Conservation (phyloP, 2,329 filamentous ascomycete genomes). For the Myriosclerotinia scirpicola region DNA sequence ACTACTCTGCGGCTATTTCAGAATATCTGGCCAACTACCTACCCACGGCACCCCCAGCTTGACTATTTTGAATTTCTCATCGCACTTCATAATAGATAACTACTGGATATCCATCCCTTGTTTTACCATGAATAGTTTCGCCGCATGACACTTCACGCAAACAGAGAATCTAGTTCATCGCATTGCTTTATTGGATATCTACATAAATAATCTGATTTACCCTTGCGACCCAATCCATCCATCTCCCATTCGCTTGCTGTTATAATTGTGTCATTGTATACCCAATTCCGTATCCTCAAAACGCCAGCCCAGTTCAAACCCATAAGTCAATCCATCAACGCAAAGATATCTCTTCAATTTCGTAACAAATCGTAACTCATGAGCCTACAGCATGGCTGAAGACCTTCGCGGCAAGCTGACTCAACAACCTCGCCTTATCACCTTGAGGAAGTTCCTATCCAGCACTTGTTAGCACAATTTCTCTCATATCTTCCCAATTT, state of each 20-base stretch:
- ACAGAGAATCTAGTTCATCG: not conserved
- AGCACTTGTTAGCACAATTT: not conserved
- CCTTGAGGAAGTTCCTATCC: slow-evolving; percentile 69
- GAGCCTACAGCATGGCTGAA: slow-evolving; percentile 70
- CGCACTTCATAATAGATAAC: too few species aligned
- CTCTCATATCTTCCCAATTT: too few species aligned
- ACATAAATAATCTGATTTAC: not conserved
- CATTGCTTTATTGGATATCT: slow-evolving; percentile 4
- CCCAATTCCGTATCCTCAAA: not conserved
- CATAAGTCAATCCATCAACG: not conserved
- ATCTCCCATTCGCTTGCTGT: not conserved
- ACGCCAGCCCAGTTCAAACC: slow-evolving; percentile 3
- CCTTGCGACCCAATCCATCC: not conserved
- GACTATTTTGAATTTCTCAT: too few species aligned
- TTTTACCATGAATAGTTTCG: not conserved
- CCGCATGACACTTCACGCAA: too few species aligned
- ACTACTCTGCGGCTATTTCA: too few species aligned
- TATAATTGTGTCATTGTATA: not conserved
- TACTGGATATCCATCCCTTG: not conserved
- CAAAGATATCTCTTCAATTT: not conserved
- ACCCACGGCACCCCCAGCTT: too few species aligned
- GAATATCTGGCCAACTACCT: too few species aligned
- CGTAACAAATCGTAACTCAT: not conserved
- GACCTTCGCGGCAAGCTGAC: slow-evolving; percentile 66
- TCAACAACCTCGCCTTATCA: slow-evolving; percentile 78